Evolutionary conservation across 2,329 filamentous ascomycete genomes (phyloP).

Genomic region (Tolypocladium ovalisporum): DNA sequence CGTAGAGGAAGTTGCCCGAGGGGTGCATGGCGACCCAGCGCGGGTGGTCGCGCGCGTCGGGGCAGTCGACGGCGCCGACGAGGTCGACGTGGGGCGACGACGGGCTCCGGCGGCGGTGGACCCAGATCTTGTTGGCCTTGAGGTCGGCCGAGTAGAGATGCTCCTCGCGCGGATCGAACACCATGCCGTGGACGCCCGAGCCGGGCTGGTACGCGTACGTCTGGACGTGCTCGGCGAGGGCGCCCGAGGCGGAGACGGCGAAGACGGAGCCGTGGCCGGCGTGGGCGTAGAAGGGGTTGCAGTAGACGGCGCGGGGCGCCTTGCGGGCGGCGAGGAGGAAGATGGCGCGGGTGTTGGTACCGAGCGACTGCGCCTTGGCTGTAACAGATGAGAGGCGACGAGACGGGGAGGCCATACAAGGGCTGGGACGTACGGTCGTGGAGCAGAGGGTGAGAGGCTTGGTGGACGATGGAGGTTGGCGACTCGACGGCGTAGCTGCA

Average conservation of each 20-base stretch:
- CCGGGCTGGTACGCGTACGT: slow-evolving; percentile 61
- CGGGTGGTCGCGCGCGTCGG: slow-evolving; percentile 63
- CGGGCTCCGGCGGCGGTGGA: slow-evolving; percentile 55
- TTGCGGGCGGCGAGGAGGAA: slow-evolving; percentile 73
- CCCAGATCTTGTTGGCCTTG: slow-evolving; percentile 72
- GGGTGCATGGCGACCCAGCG: slow-evolving; percentile 83
- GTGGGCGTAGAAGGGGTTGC: slow-evolving; percentile 82
- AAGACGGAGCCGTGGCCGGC: slow-evolving; percentile 76
- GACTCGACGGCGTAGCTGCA: slow-evolving; percentile 68
- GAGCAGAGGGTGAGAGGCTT: slow-evolving; percentile 62
- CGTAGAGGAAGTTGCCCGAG: slow-evolving; percentile 69
- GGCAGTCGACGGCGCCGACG: slow-evolving; percentile 63
- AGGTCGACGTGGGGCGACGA: slow-evolving; percentile 40
- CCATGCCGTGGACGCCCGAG: slow-evolving; percentile 72
- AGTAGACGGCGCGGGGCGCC: slow-evolving; percentile 73
- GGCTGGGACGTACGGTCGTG: slow-evolving; percentile 70
- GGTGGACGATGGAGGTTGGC: slow-evolving; percentile 65
- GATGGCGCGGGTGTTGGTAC: slow-evolving; percentile 79
- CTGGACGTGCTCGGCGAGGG: slow-evolving; percentile 54
- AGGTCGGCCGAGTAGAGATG: slow-evolving; percentile 75
- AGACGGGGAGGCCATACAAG: slow-evolving; percentile 18
- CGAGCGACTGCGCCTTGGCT: slow-evolving; percentile 57
- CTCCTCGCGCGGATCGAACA: slow-evolving; percentile 62
- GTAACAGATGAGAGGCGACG: slow-evolving; percentile 2
- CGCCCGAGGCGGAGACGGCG: slow-evolving; percentile 42